Conservation (phyloP, 352 stramenopile species). For the Globisporangium irregulare region DNA sequence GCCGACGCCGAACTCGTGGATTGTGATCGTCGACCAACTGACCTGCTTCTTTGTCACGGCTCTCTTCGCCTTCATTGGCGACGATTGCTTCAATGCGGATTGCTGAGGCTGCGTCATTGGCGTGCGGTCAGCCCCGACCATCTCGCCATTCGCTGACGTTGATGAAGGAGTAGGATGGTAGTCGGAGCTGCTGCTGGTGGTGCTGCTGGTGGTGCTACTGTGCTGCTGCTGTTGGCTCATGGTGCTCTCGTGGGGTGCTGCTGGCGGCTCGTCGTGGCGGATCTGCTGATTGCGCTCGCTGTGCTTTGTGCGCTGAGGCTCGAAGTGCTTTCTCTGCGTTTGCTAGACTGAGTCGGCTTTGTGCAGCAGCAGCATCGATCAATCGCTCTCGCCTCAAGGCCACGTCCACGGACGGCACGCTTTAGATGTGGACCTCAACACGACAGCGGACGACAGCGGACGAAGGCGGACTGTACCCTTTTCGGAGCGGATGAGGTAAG, state of each 20-base stretch:
- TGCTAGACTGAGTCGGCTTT: conserved; percentile 11
- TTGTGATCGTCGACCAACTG: conserved; percentile 43
- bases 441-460: not conserved
- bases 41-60: conserved; percentile 25
- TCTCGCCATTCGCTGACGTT: not conserved
- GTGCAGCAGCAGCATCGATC: conserved; percentile 4
- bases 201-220: not conserved
- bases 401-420: not conserved
- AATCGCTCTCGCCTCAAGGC: not conserved
- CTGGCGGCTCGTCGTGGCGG: not conserved
- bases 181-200: not conserved
- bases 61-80: conserved; percentile 9
- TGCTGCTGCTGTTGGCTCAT: not conserved
- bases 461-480: not conserved
- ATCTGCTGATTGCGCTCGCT: not conserved
- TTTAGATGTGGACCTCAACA: conserved; percentile 14
- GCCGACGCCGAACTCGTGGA: conserved; percentile 46
- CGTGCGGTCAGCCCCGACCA: not conserved
- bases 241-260: not conserved
- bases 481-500: not conserved
- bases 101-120: not conserved
- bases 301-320: not conserved
- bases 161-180: not conserved
- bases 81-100: not conserved
- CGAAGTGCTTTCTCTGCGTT: conserved; percentile 9